Conservation (phyloP, 345 rosid genomes). For the Eucalyptus brandiana region DNA sequence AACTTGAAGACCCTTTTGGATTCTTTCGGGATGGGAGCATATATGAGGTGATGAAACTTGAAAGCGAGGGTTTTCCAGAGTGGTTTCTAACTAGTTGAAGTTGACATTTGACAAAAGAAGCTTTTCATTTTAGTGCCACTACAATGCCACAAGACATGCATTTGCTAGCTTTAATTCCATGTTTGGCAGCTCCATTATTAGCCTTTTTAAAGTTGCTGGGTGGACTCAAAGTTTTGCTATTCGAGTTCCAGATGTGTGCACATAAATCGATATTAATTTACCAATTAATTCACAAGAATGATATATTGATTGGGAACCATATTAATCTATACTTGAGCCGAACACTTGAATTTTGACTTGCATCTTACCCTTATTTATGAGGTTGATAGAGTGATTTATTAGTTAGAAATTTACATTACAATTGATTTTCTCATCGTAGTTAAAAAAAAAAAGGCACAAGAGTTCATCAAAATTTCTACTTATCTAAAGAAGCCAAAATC, state of each 20-base stretch:
- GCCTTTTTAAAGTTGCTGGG: background rate
- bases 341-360: background rate
- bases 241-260: background rate
- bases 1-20: background rate
- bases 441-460: background rate
- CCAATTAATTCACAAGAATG: background rate
- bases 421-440: background rate
- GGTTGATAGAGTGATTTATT: background rate
- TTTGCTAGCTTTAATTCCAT: background rate
- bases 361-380: background rate
- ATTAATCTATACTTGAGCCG: background rate
- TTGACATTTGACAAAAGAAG: background rate
- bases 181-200: background rate
- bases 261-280: background rate
- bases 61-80: background rate
- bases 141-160: background rate
- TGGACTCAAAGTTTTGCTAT: background rate
- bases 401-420: background rate
- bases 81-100: background rate
- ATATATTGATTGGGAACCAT: background rate
- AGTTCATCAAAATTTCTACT: background rate
- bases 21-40: background rate
- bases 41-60: background rate
- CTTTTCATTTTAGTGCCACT: background rate
- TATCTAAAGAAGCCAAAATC: background rate